Base-by-base conservation (phyloP, 768 basidiomycete genomes). In the Tricholoma sp. region DNA sequence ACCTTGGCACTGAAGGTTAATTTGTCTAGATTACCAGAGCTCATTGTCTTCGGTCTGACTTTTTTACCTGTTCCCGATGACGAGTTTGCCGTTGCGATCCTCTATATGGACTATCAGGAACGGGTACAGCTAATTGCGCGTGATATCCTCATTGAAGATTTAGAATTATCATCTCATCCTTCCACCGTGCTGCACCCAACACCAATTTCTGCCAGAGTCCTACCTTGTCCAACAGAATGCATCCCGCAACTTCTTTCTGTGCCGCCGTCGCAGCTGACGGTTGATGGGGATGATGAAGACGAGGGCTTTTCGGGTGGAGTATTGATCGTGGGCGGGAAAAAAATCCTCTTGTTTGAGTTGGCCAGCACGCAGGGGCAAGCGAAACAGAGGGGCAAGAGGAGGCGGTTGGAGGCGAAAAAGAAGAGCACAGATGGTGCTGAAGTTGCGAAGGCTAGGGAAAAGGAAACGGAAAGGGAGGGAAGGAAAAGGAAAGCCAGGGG, bases 321-420 rank as follows among this genome's bases (percentile, higher is more conserved):
- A 8, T 69, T 93, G 22, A 76, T 93, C 5, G 64, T 88, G 1
- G 90, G 91, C 55, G 89, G 88, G 0, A 76, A 74, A 24, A 83
- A 82, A 66, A 74, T 91, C 45, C 65, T 84, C 18, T 72, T 88
- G 5, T 90, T 80, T 59, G 87, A 86, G 56, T 60, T 85, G 46
- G 74, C 82, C 7, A 75, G 77, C 9, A 64, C 65, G 29, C 73
- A 79, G 4, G 72, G 68, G 6, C 77, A 82, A 63, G 76, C 77
- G 41, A 83, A 82, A 64, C 78, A 83, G 56, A 72, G 70, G 56
- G 80, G 77, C 37, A 89, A 84, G 65, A 73, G 79, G 56, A 79
- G 78, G 50, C 73, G 82, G 37, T 68, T 79, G 39, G 82, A 82
- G 37, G 74, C 73, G 21, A 80, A 74, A 63, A 82, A 84, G 63